Conservation (phyloP, 495 filamentous ascomycete species). For the Tuber calosporum region DNA sequence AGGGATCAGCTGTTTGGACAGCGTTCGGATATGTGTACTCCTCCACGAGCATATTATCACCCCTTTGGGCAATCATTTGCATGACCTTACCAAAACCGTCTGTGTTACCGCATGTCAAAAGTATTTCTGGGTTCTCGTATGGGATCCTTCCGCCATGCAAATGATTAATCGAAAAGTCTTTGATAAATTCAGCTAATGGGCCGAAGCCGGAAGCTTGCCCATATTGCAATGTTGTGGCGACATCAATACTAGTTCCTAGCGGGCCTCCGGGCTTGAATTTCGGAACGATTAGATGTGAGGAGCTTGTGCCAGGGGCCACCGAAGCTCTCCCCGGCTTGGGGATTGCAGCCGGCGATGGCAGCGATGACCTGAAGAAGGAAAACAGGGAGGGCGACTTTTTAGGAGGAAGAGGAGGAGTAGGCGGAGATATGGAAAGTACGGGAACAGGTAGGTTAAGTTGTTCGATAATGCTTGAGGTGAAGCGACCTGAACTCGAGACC, state of each 20-base stretch:
- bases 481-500: slow-evolving; percentile 63
- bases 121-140: slow-evolving; percentile 64
- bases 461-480: slow-evolving; percentile 40
- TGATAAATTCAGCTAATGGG: slow-evolving; percentile 64
- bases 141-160: slow-evolving; percentile 70
- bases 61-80: slow-evolving; percentile 56
- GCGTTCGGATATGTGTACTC: slow-evolving; percentile 71
- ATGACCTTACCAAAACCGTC: slow-evolving; percentile 76
- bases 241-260: slow-evolving; percentile 58
- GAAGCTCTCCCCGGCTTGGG: not conserved
- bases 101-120: slow-evolving; percentile 71
- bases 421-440: slow-evolving; percentile 47
- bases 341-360: slow-evolving; percentile 25
- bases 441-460: slow-evolving; percentile 51
- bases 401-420: not conserved
- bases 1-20: slow-evolving; percentile 57
- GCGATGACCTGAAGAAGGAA: slow-evolving; percentile 28
- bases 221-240: slow-evolving; percentile 79
- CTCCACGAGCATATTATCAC: slow-evolving; percentile 66
- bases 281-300: slow-evolving; percentile 61
- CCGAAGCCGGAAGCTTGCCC: slow-evolving; percentile 69
- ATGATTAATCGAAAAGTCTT: slow-evolving; percentile 65
- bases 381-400: slow-evolving; percentile 22
- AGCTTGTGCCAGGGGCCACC: slow-evolving; percentile 11
- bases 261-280: slow-evolving; percentile 53